Base-by-base conservation (phyloP, 1,139 yeast genomes). In the Kodamaea suecica region DNA sequence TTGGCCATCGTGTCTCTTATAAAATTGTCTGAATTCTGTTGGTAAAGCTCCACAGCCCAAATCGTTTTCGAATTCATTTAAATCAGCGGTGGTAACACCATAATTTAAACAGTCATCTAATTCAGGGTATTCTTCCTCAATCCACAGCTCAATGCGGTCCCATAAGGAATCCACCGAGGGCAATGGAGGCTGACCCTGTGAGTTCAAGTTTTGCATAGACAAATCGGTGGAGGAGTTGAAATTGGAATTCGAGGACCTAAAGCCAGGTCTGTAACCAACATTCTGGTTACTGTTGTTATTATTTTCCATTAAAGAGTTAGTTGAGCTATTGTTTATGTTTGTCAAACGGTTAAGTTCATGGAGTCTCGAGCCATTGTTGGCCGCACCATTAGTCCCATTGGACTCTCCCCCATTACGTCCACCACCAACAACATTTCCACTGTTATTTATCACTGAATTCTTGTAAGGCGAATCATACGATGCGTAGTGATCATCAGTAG, bases 1-100 rank as follows among this genome's bases (percentile, higher is more conserved):
- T 61, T 85, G 95, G 40, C 95, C 95, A 55, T 85, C 95, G 54
- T 84, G 92, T 40, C 79, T 66, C 55, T 77, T 76, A 56, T 75
- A 80, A 39, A 84, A 79, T 52, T 82, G 92, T 48, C 92, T 76
- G 34, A 85, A 82, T 47, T 84, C 94, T 3, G 72, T 63, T 2
- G 95, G 95, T 36, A 85, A 67, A 19, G 76, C 65, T 1, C 75
- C 73, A 45, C 80, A 66, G 34, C 76, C 82, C 48, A 83, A 64
- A 53, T 84, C 94, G 42, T 73, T 73, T 53, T 84, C 94, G 45
- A 85, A 71, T 48, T 83, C 92, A 56, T 81, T 80, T 52, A 85
- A 69, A 55, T 85, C 95, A 21, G 84, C 83, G 16, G 76, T 69
- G 3, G 92, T 82, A 8, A 78, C 94, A 4, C 86, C 85, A 40